Percentiles rank a stretch among this genome's conserved stretches.
phyloP scores from a whole-genome alignment of 257 asterid genomes.

The Solanum chilense region DNA sequence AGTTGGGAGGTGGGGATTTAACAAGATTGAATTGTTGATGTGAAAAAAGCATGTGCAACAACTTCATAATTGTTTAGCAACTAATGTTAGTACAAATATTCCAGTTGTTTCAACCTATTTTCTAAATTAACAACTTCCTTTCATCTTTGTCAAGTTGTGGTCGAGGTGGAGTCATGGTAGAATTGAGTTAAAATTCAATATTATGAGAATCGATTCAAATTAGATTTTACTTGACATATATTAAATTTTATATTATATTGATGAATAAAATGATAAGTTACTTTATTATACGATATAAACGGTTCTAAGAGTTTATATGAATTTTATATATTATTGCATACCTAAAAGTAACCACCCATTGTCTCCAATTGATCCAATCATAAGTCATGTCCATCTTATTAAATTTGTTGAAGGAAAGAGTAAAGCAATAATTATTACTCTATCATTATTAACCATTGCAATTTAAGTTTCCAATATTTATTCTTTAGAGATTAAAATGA shows the following conservation, averaged over 20 bases:
- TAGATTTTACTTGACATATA: not conserved
- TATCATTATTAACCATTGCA: not conserved
- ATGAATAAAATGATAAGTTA: not conserved
- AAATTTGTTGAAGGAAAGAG: not conserved
- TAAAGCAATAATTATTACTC: not conserved
- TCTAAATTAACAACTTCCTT: not conserved
- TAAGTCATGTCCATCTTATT: not conserved
- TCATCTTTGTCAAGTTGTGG: too few species aligned
- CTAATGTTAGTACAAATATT: not conserved
- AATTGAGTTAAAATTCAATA: not conserved
- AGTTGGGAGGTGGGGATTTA: not conserved
- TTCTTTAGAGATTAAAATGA: not conserved
- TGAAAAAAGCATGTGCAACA: not conserved
- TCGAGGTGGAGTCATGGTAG: too few species aligned
- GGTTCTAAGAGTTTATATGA: rapidly evolving
- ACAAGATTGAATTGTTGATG: not conserved
- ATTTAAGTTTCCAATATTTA: not conserved
- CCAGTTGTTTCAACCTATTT: not conserved
- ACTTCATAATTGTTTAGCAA: not conserved
- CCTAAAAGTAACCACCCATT: not conserved
- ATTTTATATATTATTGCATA: not conserved
- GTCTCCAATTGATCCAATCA: not conserved
- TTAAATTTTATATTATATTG: not conserved
- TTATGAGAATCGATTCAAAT: not conserved
- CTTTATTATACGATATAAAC: not conserved